phyloP scores from a whole-genome alignment of 495 filamentous ascomycete species.

The Cryomyces antarcticus region DNA sequence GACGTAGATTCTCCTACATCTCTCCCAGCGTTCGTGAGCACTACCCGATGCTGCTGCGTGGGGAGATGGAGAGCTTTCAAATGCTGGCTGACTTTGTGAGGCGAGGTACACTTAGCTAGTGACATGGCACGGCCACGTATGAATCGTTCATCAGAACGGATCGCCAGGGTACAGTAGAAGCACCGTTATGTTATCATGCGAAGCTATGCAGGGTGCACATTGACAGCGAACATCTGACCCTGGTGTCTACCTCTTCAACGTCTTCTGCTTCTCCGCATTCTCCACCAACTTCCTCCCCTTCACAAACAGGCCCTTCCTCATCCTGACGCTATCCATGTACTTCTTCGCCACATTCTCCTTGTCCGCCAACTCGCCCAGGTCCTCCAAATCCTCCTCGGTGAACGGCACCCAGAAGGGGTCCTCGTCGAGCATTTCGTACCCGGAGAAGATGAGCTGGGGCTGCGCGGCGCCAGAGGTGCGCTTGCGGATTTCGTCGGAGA shows the following conservation, averaged over 20 bases:
- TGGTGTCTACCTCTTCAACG: slow-evolving; percentile 53
- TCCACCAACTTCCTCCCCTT: slow-evolving; percentile 58
- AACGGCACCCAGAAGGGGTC: slow-evolving; percentile 97
- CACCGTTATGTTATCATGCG: too few relatives aligned
- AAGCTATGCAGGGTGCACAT: too few relatives aligned
- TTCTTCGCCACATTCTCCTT: slow-evolving; percentile 85
- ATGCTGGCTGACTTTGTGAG: too few relatives aligned
- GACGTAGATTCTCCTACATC: too few relatives aligned
- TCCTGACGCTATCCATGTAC: slow-evolving; percentile 80
- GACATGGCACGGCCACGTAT: too few relatives aligned
- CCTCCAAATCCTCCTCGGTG: slow-evolving; percentile 92
- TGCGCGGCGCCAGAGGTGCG: slow-evolving; percentile 75
- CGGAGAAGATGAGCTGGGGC: slow-evolving; percentile 82
- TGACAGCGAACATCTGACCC: too few relatives aligned
- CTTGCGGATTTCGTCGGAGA: slow-evolving; percentile 88
- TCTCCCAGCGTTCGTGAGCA: too few relatives aligned
- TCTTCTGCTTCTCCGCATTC: slow-evolving; percentile 97
- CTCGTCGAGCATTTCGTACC: slow-evolving; percentile 73
- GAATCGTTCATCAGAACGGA: too few relatives aligned
- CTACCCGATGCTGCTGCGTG: too few relatives aligned
- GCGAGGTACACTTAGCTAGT: too few relatives aligned
- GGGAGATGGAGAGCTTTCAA: too few relatives aligned
- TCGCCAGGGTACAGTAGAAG: too few relatives aligned
- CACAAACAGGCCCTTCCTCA: slow-evolving; percentile 70
- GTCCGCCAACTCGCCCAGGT: slow-evolving; percentile 83